These are phyloP conservation scores for Candida nanaspora DNA, from an alignment of 805 yeast genomes.

Conservation along the genomic window DNA sequence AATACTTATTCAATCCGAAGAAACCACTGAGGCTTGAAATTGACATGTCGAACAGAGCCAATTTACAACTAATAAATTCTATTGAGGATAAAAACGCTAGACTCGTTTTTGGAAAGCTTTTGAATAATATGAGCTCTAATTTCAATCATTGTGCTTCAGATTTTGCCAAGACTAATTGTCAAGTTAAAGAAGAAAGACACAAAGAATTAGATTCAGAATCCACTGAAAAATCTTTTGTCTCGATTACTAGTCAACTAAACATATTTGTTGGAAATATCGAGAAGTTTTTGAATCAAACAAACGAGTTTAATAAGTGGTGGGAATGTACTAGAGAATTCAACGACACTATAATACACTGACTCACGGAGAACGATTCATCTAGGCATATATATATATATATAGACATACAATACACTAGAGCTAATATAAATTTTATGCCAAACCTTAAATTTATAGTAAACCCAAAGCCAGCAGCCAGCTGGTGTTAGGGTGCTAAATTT, in stretches of 20 bases:
- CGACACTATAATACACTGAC: too few relatives aligned
- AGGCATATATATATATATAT: not conserved
- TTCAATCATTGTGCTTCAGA: conserved; percentile 18
- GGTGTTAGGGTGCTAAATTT: too few relatives aligned
- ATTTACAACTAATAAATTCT: conserved; percentile 19
- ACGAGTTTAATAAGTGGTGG: conserved; percentile 22
- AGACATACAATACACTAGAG: too few relatives aligned
- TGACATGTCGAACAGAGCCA: conserved; percentile 23
- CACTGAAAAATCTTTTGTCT: conserved; percentile 8
- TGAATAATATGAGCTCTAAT: conserved; percentile 23
- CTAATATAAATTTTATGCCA: too few relatives aligned
- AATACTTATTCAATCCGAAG: conserved; percentile 20
- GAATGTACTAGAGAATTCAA: conserved; percentile 7
- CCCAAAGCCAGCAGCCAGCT: too few relatives aligned
- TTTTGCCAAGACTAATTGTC: conserved; percentile 8
- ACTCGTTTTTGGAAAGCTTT: conserved; percentile 24
- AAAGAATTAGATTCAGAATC: not conserved
- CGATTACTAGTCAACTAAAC: conserved; percentile 26
- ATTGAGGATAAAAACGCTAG: conserved; percentile 21
- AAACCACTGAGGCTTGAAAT: conserved; percentile 22
- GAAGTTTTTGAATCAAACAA: conserved; percentile 21
- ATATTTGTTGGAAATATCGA: conserved; percentile 25
- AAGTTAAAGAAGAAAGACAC: not conserved
- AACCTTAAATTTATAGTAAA: too few relatives aligned
- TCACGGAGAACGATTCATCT: too few relatives aligned